These are phyloP conservation scores for Panicum virgatum DNA, from an alignment of 202 grass and related monocot species.

Conservation along the genomic window DNA sequence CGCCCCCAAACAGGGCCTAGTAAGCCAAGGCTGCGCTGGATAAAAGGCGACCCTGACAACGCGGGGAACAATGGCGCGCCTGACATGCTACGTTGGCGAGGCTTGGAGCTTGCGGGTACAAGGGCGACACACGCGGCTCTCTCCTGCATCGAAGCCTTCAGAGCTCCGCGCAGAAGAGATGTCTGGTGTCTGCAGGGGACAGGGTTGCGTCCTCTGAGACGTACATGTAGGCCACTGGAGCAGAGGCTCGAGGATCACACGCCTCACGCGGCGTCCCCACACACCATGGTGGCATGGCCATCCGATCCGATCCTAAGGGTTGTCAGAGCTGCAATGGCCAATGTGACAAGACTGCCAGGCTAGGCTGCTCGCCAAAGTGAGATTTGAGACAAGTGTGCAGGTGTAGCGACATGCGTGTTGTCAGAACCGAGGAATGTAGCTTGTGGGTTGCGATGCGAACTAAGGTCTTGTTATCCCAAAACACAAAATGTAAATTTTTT, in stretches of 20 bases:
- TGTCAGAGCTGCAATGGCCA: neutral
- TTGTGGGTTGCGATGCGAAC: too few species aligned
- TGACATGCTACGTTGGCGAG: constrained; percentile 19
- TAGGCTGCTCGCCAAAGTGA: neutral
- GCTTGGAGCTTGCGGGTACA: constrained; percentile 19
- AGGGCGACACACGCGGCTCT: neutral
- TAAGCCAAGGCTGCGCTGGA: neutral
- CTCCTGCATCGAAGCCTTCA: neutral
- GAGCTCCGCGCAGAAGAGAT: neutral
- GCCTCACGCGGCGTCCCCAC: neutral
- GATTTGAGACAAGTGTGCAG: too few species aligned
- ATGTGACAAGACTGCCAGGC: constrained; percentile 13
- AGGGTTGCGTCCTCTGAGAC: neutral
- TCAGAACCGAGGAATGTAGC: too few species aligned
- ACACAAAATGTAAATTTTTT: too few species aligned
- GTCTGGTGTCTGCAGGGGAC: neutral
- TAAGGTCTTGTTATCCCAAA: too few species aligned
- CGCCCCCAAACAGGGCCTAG: too few species aligned
- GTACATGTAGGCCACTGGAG: neutral
- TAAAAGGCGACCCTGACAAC: neutral
- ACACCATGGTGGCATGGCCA: neutral
- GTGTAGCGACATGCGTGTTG: too few species aligned
- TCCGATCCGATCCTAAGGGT: neutral
- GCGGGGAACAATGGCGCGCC: neutral
- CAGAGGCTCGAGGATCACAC: neutral